These are phyloP conservation scores for Ophiostoma ulmi DNA, from an alignment of 2,329 filamentous ascomycete species.

Conservation along the genomic window DNA sequence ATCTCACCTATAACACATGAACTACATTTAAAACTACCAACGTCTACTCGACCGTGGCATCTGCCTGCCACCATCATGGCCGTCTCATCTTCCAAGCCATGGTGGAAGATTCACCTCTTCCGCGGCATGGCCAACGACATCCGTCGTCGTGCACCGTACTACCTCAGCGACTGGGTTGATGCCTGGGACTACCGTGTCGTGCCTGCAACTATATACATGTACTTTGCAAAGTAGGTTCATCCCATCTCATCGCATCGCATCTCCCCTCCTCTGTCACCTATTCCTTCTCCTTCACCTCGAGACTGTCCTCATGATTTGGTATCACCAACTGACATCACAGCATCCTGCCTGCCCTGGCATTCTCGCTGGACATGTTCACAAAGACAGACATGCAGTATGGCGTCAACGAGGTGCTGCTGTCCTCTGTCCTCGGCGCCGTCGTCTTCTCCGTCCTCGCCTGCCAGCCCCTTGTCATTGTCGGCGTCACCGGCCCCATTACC, in stretches of 20 bases:
- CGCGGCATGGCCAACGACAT: conserved; percentile 76
- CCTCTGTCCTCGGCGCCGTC: conserved; percentile 75
- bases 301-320: too few relatives aligned
- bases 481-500: conserved; percentile 85
- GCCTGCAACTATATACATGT: conserved; percentile 86
- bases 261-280: neutral
- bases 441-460: conserved; percentile 76
- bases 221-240: conserved; percentile 57
- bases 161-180: conserved; percentile 76
- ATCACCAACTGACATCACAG: conserved; percentile 40
- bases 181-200: conserved; percentile 88
- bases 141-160: conserved; percentile 68
- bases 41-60: neutral
- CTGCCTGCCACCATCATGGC: conserved; percentile 6
- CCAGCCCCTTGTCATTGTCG: conserved; percentile 85
- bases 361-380: conserved; percentile 89
- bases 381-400: conserved; percentile 81
- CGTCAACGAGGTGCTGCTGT: conserved; percentile 84
- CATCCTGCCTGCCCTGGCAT: conserved; percentile 80
- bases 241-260: neutral
- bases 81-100: conserved; percentile 34
- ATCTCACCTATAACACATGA: neutral
- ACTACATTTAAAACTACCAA: neutral
- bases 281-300: too few relatives aligned
- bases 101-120: conserved; percentile 74